phyloP scores from a whole-genome alignment of 106 monocot genomes.

The Dendrobium catenatum region DNA sequence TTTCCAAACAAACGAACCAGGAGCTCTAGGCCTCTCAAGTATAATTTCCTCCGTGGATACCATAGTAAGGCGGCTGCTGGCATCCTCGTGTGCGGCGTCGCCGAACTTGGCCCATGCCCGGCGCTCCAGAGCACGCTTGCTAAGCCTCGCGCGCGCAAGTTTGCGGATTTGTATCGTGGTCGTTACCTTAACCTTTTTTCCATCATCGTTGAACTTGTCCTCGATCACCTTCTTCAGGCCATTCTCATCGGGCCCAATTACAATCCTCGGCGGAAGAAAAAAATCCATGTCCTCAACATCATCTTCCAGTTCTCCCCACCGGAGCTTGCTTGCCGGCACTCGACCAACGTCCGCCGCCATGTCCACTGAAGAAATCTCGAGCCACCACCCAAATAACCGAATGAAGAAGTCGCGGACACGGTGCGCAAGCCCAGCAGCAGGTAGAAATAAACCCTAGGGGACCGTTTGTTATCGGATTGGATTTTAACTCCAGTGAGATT shows the following conservation, averaged over 20 bases:
- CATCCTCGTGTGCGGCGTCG: conserved; percentile 62
- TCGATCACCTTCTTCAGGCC: conserved; percentile 67
- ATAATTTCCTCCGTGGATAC: conserved; percentile 91
- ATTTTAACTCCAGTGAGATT: too few species aligned
- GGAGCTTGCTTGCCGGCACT: conserved; percentile 34
- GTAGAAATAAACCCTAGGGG: not conserved
- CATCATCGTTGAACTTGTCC: conserved; percentile 71
- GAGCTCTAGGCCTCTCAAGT: conserved; percentile 66
- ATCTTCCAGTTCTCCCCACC: conserved; percentile 85
- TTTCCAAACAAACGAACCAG: conserved; percentile 38
- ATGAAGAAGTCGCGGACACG: not conserved
- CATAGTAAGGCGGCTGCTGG: conserved; percentile 70
- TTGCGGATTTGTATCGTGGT: conserved; percentile 62
- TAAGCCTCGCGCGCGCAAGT: conserved; percentile 70
- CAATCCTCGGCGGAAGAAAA: conserved; percentile 70
- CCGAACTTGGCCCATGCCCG: conserved; percentile 84
- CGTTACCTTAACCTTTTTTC: conserved; percentile 75
- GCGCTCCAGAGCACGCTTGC: conserved; percentile 77
- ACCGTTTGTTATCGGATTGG: too few species aligned
- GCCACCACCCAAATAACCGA: not conserved
- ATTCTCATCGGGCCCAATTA: conserved; percentile 73
- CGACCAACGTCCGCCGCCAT: conserved; percentile 24
- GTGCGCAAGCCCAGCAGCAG: not conserved
- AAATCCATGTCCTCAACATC: conserved; percentile 56
- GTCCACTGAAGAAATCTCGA: too few species aligned